phyloP scores from a whole-genome alignment of 2,329 filamentous ascomycete genomes.

The Pseudogymnoascus sp. region DNA sequence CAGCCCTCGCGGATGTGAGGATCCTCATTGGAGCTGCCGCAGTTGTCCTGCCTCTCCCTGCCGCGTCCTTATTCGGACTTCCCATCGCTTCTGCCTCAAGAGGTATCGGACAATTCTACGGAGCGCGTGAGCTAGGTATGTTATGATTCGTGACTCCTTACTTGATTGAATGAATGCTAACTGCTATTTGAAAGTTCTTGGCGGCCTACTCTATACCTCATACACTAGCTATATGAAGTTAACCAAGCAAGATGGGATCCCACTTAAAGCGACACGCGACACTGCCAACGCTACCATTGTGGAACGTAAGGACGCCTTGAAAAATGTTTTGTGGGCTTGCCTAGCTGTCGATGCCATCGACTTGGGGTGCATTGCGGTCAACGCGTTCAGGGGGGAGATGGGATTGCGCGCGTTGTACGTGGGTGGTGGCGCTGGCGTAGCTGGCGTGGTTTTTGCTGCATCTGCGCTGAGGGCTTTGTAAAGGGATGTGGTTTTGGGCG shows the following conservation, averaged over 20 bases:
- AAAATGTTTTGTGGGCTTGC: background rate
- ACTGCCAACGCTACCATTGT: background rate
- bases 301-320: background rate
- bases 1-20: background rate
- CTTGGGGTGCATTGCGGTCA: background rate
- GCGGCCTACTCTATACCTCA: background rate
- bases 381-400: background rate
- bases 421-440: background rate
- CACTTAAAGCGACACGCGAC: conserved; percentile 1
- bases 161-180: background rate
- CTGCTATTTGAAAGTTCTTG: background rate
- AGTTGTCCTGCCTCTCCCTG: background rate
- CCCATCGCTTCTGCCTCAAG: background rate
- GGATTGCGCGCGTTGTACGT: background rate
- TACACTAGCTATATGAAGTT: background rate
- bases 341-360: background rate
- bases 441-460: background rate
- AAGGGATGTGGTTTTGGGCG: background rate
- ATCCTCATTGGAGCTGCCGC: background rate
- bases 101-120: background rate
- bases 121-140: background rate
- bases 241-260: background rate
- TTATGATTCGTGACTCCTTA: background rate
- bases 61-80: background rate
- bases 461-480: background rate